Evolutionary conservation across 192 early-diverging fungal genomes (phyloP).

Genomic region (Coemansia sp.): DNA sequence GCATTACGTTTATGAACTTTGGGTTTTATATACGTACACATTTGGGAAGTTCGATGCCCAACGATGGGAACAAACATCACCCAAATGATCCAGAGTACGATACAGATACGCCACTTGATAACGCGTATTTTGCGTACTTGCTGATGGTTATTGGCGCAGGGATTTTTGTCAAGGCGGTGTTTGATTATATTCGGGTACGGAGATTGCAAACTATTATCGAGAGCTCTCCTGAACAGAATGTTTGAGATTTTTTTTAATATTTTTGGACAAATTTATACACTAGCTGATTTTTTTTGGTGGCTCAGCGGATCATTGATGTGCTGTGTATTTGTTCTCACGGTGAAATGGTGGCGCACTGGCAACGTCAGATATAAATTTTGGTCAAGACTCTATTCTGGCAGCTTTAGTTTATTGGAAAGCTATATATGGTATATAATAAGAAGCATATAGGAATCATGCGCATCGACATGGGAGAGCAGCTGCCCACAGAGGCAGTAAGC

Average conservation of each 20-base stretch:
- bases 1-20: constrained; percentile 77
- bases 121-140: constrained; percentile 68
- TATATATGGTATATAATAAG: too few species aligned
- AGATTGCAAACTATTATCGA: constrained; percentile 70
- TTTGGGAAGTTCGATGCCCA: constrained; percentile 26
- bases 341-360: not conserved
- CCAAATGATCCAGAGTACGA: constrained; percentile 16
- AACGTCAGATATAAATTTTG: too few species aligned
- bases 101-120: constrained; percentile 56
- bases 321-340: not conserved
- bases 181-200: constrained; percentile 72
- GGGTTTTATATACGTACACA: constrained; percentile 70
- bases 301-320: not conserved
- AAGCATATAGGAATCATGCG: constrained; percentile 4
- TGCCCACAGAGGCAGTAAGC: constrained; percentile 11
- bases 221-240: constrained; percentile 57
- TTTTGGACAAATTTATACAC: not conserved
- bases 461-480: constrained; percentile 17
- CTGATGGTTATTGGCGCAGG: constrained; percentile 74
- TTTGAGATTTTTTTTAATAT: constrained; percentile 13
- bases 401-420: too few species aligned
- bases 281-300: not conserved
- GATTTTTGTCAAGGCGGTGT: constrained; percentile 69
- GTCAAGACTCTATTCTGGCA: too few species aligned
- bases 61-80: constrained; percentile 6